These are phyloP conservation scores for Backusella luteola DNA, from an alignment of 192 early-diverging fungal species.

Conservation along the genomic window DNA sequence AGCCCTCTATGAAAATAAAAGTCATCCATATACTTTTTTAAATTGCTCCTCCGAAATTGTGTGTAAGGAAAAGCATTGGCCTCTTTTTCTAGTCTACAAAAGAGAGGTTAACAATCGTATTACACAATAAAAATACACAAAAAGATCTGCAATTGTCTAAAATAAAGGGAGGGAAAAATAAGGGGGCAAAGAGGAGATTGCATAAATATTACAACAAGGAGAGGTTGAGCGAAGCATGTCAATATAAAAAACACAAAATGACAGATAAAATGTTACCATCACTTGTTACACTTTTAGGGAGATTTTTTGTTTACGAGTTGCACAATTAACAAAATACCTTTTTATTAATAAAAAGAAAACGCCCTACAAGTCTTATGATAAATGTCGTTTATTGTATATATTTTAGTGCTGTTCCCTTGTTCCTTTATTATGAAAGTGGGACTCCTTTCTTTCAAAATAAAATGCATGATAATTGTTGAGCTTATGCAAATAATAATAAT, in stretches of 20 bases:
- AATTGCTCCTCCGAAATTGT: not conserved
- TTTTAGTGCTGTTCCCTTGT: not conserved
- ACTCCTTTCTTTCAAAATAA: not conserved
- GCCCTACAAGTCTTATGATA: not conserved
- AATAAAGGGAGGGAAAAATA: conserved; percentile 1
- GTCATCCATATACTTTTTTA: not conserved
- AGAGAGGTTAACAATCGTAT: not conserved
- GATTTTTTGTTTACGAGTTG: not conserved
- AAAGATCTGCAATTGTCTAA: conserved; percentile 1
- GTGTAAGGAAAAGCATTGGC: not conserved
- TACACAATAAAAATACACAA: not conserved
- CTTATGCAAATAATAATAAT: not conserved
- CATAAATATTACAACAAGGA: not conserved
- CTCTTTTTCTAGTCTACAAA: not conserved
- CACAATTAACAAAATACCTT: not conserved
- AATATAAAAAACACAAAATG: not conserved
- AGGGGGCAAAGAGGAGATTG: not conserved
- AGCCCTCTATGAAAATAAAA: not conserved
- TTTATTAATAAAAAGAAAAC: not conserved
- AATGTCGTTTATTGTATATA: not conserved
- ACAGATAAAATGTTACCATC: not conserved
- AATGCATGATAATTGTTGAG: not conserved
- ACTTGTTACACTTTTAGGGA: not conserved
- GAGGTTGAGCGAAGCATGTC: not conserved
- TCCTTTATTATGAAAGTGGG: not conserved